Percentiles rank a stretch among this genome's conserved stretches.
Conservation (phyloP, 2,329 filamentous ascomycete genomes). For the Incumbomyces delicatus region DNA sequence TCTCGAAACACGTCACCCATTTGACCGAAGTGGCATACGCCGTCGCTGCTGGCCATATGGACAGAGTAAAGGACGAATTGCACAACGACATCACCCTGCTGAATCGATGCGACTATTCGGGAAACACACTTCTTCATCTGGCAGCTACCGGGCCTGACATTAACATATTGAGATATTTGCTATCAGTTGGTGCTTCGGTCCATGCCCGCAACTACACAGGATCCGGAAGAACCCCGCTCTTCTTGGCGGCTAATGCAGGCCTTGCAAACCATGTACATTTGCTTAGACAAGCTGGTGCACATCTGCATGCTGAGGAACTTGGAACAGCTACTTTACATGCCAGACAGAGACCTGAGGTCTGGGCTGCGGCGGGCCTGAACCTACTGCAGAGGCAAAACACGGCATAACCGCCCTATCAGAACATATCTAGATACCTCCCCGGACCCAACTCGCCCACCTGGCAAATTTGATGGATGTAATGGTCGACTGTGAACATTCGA, state of each 20-base stretch:
- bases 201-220: constrained; percentile 50
- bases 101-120: constrained; percentile 68
- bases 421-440: no score
- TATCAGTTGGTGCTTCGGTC: constrained; percentile 39
- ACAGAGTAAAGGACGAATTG: constrained; percentile 57
- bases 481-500: no score
- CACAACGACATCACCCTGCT: constrained; percentile 59
- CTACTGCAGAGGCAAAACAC: constrained; percentile 1
- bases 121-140: constrained; percentile 59
- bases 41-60: constrained; percentile 60
- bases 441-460: no score
- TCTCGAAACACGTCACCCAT: constrained; percentile 51
- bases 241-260: constrained; percentile 49
- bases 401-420: background rate
- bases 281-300: constrained; percentile 47
- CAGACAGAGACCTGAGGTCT: constrained; percentile 31
- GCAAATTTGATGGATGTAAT: no score
- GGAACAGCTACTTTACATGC: constrained; percentile 42
- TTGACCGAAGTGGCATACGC: constrained; percentile 73
- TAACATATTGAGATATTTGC: constrained; percentile 46
- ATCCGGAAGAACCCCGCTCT: constrained; percentile 44
- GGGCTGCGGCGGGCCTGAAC: constrained; percentile 35
- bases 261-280: constrained; percentile 45
- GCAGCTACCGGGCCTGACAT: constrained; percentile 48
- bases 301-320: constrained; percentile 49